Conservation (phyloP, 768 basidiomycete genomes). For the Termitomyces sp. region DNA sequence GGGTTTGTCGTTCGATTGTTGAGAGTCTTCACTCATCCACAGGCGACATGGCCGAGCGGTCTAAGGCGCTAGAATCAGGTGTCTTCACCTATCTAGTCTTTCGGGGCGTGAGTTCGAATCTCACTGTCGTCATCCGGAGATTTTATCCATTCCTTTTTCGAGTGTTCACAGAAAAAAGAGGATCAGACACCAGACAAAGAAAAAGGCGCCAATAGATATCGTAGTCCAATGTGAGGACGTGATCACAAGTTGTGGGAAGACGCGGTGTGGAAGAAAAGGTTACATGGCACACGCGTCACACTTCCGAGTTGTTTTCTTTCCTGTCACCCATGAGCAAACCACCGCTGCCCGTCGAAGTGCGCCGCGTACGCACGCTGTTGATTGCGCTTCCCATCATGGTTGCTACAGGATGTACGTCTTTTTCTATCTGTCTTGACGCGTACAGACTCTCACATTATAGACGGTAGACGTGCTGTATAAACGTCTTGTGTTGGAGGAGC, state of each 20-base stretch:
- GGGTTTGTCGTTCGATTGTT: too few relatives aligned
- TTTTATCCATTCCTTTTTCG: too few relatives aligned
- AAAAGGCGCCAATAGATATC: too few relatives aligned
- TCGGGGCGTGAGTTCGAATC: too few relatives aligned
- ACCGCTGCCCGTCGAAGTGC: background rate
- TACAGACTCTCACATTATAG: background rate
- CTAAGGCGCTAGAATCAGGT: slow-evolving; percentile 51
- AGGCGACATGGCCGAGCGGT: slow-evolving; percentile 43
- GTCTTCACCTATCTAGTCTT: too few relatives aligned
- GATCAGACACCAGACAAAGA: too few relatives aligned
- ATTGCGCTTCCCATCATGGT: background rate
- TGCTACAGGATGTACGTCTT: background rate
- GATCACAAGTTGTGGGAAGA: background rate
- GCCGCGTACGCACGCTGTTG: background rate
- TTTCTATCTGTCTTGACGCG: background rate
- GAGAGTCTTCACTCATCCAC: too few relatives aligned
- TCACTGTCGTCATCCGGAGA: too few relatives aligned
- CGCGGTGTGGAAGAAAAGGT: background rate
- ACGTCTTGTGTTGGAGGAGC: background rate
- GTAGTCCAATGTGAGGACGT: too few relatives aligned
- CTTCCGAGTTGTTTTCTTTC: background rate
- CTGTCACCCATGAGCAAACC: background rate
- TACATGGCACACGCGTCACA: background rate
- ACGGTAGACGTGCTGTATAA: background rate
- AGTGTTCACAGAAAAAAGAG: too few relatives aligned